A percentile compares a stretch with the other conserved stretches of the same genome.
Conservation (phyloP, 148 eudicot genomes). For the Chenopodium quinoa region DNA sequence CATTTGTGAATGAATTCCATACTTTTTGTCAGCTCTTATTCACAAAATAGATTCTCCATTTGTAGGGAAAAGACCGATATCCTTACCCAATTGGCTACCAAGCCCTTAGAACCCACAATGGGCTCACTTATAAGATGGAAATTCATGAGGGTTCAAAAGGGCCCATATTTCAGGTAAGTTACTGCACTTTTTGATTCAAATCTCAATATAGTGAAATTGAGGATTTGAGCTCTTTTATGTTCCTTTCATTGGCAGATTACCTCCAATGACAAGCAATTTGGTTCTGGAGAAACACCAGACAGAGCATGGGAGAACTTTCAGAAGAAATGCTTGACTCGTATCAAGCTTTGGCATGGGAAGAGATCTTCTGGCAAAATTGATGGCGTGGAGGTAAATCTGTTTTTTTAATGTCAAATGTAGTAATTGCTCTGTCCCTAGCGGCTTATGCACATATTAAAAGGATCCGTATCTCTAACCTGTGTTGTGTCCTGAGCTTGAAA, state of each 20-base stretch:
- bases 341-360: constrained; percentile 80
- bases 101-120: constrained; percentile 66
- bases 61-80: constrained; percentile 92
- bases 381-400: constrained; percentile 72
- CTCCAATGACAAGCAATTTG: constrained; percentile 61
- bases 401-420: not conserved
- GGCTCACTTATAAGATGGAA: constrained; percentile 67
- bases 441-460: not conserved
- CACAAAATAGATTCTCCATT: constrained; percentile 4
- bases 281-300: constrained; percentile 91
- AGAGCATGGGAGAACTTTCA: constrained; percentile 88
- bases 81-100: constrained; percentile 91
- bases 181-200: constrained; percentile 7
- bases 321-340: constrained; percentile 57
- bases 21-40: not conserved
- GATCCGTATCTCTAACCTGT: not conserved
- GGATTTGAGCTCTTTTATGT: constrained; percentile 7
- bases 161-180: constrained; percentile 72
- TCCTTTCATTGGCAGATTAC: constrained; percentile 49
- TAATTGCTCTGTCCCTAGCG: not conserved
- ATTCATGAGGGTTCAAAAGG: constrained; percentile 82
- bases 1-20: not conserved
- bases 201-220: not conserved
- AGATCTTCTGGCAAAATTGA: constrained; percentile 83
- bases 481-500: not conserved